Evolutionary conservation across 768 basidiomycete species (phyloP), one percentile per base, ranked within the genome.

Genomic region (Sarcomyxa edulis): DNA sequence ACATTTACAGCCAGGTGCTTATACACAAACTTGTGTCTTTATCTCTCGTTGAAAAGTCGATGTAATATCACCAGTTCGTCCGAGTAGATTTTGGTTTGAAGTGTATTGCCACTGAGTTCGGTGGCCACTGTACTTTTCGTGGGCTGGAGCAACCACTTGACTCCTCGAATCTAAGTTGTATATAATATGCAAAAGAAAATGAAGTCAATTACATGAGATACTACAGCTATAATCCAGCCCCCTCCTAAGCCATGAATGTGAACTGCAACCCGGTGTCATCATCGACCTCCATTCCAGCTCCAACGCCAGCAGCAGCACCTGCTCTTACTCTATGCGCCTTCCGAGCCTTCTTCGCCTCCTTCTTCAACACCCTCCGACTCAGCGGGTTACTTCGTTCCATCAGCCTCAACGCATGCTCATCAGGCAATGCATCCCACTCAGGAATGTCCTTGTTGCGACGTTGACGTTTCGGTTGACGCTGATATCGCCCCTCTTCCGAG

Each of bases 341-440:
- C 49, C 76, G 66, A 25, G 72, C 75, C 47, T 66, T 64, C 64
- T 84, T 87, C 33, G 74, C 72, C 31, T 78, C 81, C 51, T 62
- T 71, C 62, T 84, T 86, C 49, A 85, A 48, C 47, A 67, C 61
- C 49, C 65, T 70, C 44, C 83, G 61, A 39, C 67, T 76, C 44
- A 87, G 46, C 10, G 84, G 81, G 53, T 84, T 83, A 39, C 71
- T 62, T 42, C 54, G 51, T 9, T 69, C 70, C 71, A 78, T 75
- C 42, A 56, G 59, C 30, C 55, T 44, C 16, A 68, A 50, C 19
- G 71, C 70, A 43, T 76, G 61, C 6, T 58, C 59, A 26, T 75
- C 71, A 4, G 71, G 69, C 1, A 58, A 66, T 5, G 67, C 65
- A 40, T 84, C 71, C 45, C 80, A 77, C 6, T 62, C 58, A 6